Evolutionary conservation across 805 yeast genomes (phyloP).

Genomic region (Yarrowia osloensis): DNA sequence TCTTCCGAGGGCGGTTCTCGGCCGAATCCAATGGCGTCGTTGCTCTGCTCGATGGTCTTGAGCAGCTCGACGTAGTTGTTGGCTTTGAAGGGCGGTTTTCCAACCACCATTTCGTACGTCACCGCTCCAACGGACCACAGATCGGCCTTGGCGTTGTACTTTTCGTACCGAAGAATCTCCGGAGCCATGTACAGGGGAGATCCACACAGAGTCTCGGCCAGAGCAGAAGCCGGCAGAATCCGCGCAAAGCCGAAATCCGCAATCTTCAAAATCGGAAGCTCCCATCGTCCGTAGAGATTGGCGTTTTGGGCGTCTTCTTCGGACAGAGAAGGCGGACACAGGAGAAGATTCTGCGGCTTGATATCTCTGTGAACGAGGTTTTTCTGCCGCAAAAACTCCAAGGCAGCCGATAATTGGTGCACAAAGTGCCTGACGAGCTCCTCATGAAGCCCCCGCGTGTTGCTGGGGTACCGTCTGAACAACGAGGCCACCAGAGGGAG

Average conservation of each 20-base stretch:
- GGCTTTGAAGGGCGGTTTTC: conserved; percentile 96
- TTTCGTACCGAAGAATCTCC: conserved; percentile 89
- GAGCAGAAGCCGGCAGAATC: conserved; percentile 84
- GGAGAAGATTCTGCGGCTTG: conserved; percentile 83
- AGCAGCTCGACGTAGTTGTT: conserved; percentile 87
- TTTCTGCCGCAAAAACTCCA: conserved; percentile 75
- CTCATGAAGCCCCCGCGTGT: conserved; percentile 75
- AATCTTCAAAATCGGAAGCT: conserved; percentile 83
- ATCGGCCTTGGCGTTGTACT: conserved; percentile 96
- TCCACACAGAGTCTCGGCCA: conserved; percentile 97
- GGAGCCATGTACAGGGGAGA: conserved; percentile 99
- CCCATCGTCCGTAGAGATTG: conserved; percentile 78
- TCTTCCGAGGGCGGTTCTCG: conserved; percentile 62
- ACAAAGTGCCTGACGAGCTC: conserved; percentile 79
- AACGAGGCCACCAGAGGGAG: conserved; percentile 80
- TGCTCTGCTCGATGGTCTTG: conserved; percentile 78
- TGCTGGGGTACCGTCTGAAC: conserved; percentile 80
- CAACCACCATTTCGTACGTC: conserved; percentile 90
- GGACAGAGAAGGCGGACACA: conserved; percentile 79
- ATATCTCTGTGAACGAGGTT: conserved; percentile 93
- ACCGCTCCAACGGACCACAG: conserved; percentile 99
- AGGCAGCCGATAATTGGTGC: conserved; percentile 82
- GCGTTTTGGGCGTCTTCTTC: conserved; percentile 56
- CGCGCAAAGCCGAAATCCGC: conserved; percentile 99
- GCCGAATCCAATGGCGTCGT: conserved; percentile 69